Conservation (phyloP, 2,329 filamentous ascomycete species). For the Escovopsis sp. region DNA sequence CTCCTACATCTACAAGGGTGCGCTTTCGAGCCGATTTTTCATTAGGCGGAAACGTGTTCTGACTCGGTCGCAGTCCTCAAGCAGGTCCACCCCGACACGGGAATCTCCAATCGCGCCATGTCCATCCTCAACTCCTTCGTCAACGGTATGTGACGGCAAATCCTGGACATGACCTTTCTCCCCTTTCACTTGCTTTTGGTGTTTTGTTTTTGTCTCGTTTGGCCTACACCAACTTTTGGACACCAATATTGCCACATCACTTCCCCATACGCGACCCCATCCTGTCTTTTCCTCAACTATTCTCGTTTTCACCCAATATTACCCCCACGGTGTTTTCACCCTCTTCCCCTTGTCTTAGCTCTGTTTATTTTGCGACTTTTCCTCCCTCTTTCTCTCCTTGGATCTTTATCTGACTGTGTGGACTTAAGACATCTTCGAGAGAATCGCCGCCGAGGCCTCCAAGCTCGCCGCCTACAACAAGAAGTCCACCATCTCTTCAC, state of each 20-base stretch:
- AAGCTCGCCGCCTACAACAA: constrained; percentile 99
- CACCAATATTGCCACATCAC: too few species aligned
- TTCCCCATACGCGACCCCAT: too few species aligned
- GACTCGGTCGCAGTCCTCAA: constrained; percentile 62
- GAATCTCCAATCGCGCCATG: constrained; percentile 99
- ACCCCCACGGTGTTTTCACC: too few species aligned
- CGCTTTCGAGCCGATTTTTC: constrained; percentile 7
- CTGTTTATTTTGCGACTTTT: neutral
- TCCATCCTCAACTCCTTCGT: constrained; percentile 99
- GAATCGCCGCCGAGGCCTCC: constrained; percentile 93
- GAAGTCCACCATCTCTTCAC: constrained; percentile 99
- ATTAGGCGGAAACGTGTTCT: constrained; percentile 3
- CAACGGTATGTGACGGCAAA: constrained; percentile 53
- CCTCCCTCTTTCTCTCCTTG: too few species aligned
- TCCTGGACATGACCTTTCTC: too few species aligned
- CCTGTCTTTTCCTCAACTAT: too few species aligned
- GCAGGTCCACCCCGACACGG: constrained; percentile 98
- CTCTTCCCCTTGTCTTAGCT: too few species aligned
- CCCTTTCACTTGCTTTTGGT: neutral
- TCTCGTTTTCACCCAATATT: too few species aligned
- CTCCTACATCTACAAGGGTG: constrained; percentile 99
- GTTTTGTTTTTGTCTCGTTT: too few species aligned
- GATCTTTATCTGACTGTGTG: too few species aligned
- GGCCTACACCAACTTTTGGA: too few species aligned
- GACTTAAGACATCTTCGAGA: constrained; percentile 84